phyloP scores from a whole-genome alignment of 495 filamentous ascomycete genomes.

The Xylaria grammica region DNA sequence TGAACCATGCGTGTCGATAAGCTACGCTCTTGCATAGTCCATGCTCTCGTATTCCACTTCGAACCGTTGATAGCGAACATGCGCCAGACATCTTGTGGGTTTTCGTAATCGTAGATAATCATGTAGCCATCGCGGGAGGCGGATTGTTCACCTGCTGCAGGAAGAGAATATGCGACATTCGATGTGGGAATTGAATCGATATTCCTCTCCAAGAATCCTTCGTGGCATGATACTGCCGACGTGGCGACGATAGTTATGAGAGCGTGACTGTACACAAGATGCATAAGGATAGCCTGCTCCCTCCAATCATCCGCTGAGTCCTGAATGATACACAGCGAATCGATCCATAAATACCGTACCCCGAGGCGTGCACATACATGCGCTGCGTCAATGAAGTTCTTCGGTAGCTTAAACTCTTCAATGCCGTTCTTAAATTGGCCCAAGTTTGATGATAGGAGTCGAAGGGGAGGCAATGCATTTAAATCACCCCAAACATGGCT shows the following conservation, averaged over 20 bases:
- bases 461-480: slow-evolving; percentile 16
- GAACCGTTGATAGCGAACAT: slow-evolving; percentile 5
- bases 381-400: slow-evolving; percentile 25
- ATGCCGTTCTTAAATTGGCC: slow-evolving; percentile 10
- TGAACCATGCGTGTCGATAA: slow-evolving; percentile 34
- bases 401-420: slow-evolving; percentile 6
- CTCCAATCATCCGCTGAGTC: slow-evolving; percentile 23
- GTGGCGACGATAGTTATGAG: slow-evolving; percentile 25
- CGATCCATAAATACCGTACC: slow-evolving; percentile 15
- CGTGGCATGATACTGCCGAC: slow-evolving; percentile 21
- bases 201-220: slow-evolving; percentile 24
- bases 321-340: slow-evolving; percentile 23
- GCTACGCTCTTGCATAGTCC: slow-evolving; percentile 40
- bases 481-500: slow-evolving; percentile 29
- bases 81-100: not conserved
- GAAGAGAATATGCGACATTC: slow-evolving; percentile 14
- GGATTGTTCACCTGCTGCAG: not conserved
- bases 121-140: not conserved
- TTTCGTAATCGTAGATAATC: not conserved
- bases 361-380: slow-evolving; percentile 10
- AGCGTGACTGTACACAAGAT: slow-evolving; percentile 26
- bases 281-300: slow-evolving; percentile 18
- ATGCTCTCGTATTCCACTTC: slow-evolving; percentile 28
- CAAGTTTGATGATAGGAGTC: slow-evolving; percentile 21
- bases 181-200: not conserved